Percentiles rank a stretch among this genome's conserved stretches.
Evolutionary conservation across 2,329 filamentous ascomycete genomes (phyloP).

Genomic region (Penicillium sp.): DNA sequence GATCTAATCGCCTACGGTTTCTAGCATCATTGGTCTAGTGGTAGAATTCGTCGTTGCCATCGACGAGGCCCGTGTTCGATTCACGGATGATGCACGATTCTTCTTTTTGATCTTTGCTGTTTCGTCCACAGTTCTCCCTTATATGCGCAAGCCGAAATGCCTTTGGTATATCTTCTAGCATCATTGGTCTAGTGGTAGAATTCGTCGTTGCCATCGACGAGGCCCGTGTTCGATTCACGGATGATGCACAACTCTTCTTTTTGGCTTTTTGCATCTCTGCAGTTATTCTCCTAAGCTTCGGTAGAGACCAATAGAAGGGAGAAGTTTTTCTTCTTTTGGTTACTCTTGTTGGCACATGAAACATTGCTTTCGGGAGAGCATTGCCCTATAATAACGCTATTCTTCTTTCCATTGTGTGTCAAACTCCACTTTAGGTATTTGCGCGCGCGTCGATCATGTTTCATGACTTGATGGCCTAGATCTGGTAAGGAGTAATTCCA

Average conservation of each 20-base stretch:
- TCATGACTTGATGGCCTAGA: too few species aligned
- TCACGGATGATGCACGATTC: slow-evolving; percentile 41
- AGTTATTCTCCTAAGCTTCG: not conserved
- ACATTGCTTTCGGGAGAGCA: too few species aligned
- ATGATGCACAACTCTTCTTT: slow-evolving; percentile 36
- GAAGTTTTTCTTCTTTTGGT: too few species aligned
- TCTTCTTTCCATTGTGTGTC: too few species aligned
- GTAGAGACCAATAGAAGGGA: too few species aligned
- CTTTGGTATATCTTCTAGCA: slow-evolving; percentile 20
- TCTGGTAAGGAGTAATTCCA: too few species aligned
- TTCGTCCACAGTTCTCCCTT: too few species aligned
- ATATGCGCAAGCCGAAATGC: too few species aligned
- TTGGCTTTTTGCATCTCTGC: not conserved
- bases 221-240: slow-evolving; percentile 52
- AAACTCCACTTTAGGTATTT: too few species aligned
- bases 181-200: slow-evolving; percentile 51
- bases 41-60: slow-evolving; percentile 51
- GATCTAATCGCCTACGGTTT: not conserved
- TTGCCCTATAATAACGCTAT: too few species aligned
- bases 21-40: slow-evolving; percentile 49
- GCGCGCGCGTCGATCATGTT: too few species aligned
- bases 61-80: slow-evolving; percentile 52
- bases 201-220: slow-evolving; percentile 51
- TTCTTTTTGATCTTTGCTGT: slow-evolving; percentile 2
- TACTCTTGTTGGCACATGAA: too few species aligned